These are phyloP conservation scores for Chytriomyces sp. DNA, from an alignment of 192 early-diverging fungal genomes.

Conservation along the genomic window DNA sequence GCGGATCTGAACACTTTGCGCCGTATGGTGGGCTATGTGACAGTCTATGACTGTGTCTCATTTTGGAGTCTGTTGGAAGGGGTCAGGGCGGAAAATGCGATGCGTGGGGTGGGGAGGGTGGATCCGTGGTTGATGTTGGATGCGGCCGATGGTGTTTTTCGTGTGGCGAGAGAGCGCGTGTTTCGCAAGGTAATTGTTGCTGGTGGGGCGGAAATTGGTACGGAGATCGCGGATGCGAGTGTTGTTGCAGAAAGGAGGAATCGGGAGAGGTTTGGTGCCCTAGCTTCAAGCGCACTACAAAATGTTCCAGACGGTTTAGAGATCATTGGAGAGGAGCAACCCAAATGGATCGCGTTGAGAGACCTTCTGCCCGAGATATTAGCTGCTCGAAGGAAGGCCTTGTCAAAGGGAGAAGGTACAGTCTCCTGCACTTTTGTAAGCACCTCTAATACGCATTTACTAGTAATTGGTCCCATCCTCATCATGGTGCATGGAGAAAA, in stretches of 20 bases:
- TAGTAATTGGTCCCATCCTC: conserved; percentile 54
- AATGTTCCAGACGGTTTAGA: conserved; percentile 69
- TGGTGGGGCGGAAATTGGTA: not conserved
- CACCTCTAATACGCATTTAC: not conserved
- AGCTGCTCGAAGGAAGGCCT: conserved; percentile 45
- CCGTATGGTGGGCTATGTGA: conserved; percentile 72
- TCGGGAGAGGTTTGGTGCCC: conserved; percentile 1
- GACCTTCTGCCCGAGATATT: conserved; percentile 83
- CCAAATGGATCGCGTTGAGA: conserved; percentile 81
- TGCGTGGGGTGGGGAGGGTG: conserved; percentile 33
- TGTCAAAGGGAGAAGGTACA: not conserved
- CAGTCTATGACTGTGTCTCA: conserved; percentile 84
- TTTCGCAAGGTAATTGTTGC: conserved; percentile 36
- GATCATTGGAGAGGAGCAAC: conserved; percentile 85
- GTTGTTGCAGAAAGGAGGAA: not conserved
- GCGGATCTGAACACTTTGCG: conserved; percentile 74
- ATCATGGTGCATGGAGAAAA: conserved; percentile 74
- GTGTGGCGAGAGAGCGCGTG: conserved; percentile 57
- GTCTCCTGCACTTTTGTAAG: not conserved
- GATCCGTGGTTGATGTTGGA: conserved; percentile 86
- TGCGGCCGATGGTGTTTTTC: conserved; percentile 79
- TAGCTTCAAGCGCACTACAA: not conserved
- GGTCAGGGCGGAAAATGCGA: conserved; percentile 63
- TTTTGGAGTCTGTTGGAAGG: conserved; percentile 87
- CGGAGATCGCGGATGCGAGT: not conserved